Base-by-base conservation (phyloP, 2,329 filamentous ascomycete genomes). In the Cladosporium oxysporum region DNA sequence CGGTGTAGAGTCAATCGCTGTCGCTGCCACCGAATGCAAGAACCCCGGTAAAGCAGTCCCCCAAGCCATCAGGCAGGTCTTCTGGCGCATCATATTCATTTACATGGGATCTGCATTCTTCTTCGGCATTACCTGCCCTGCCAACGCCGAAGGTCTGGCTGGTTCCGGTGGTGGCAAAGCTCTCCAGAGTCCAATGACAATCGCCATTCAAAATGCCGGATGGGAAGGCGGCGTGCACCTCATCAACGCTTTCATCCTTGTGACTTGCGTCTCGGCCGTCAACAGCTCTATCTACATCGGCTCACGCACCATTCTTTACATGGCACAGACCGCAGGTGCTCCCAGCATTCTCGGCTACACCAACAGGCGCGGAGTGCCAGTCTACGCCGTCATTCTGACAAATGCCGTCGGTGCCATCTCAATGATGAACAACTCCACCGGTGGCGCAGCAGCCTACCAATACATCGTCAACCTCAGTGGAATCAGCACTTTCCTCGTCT, bases 281-380 rank as follows among this genome's bases (percentile, higher is more conserved):
- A 93, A 93, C 78, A 88, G 86, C 62, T 90, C 88, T 10, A 90
- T 93, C 68, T 93, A 93, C 76, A 91, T 93, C 70, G 88, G 87
- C 53, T 91, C 89, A 3, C 86, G 91, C 26, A 93, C 90, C 0
- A 78, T 94, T 1, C 79, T 93, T 0, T 92, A 88, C 79, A 91
- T 93, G 87, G 90, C 90, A 0, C 88, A 91, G 71, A 87, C 88
- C 53, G 83, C 86, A 57, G 91, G 91, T 76, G 91, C 91, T 0
- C 91, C 91, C 0, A 80, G 78, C 23, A 84, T 93, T 71, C 81
- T 93, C 1, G 89, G 88, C 50, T 86, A 85, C 76, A 91, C 90
- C 2, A 87, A 90, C 75, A 80, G 79, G 28, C 83, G 86, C 16
- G 91, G 91, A 29, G 83, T 86, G 0, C 85, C 85, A 0, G 78